Percentiles rank a stretch among this genome's conserved stretches.
Conservation (phyloP, 2,329 filamentous ascomycete species). For the Penicillium decumbens region DNA sequence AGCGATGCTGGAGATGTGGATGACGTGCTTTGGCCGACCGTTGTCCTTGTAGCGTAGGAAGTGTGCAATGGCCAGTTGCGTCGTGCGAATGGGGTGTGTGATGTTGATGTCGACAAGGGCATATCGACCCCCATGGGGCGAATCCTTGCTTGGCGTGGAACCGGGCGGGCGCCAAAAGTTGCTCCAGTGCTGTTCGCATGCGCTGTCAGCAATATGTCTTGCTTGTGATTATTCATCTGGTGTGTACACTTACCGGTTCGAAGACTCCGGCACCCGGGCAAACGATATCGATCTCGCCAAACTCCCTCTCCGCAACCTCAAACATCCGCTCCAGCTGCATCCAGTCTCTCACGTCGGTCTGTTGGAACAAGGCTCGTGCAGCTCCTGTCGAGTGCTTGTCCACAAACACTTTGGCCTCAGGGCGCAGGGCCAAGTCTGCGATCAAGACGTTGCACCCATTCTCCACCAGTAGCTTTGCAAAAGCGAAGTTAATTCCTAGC, state of each 20-base stretch:
- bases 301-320: conserved; percentile 45
- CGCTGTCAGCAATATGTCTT: neutral
- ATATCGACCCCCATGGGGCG: conserved; percentile 40
- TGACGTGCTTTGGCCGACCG: conserved; percentile 39
- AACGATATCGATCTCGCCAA: conserved; percentile 46
- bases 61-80: conserved; percentile 49
- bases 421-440: conserved; percentile 44
- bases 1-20: conserved; percentile 49
- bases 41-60: conserved; percentile 38
- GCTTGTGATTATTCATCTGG: neutral
- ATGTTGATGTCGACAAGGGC: conserved; percentile 49
- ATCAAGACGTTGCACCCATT: conserved; percentile 47
- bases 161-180: conserved; percentile 51
- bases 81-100: conserved; percentile 50
- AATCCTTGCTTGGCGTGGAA: conserved; percentile 40
- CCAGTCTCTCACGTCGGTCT: conserved; percentile 50
- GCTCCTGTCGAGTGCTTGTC: conserved; percentile 34
- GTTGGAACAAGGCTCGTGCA: conserved; percentile 41
- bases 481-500: conserved; percentile 46
- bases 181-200: conserved; percentile 39
- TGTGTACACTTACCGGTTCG: conserved; percentile 36
- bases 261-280: conserved; percentile 47
- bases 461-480: conserved; percentile 42
- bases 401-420: conserved; percentile 42
- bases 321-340: conserved; percentile 48